phyloP scores from a whole-genome alignment of 345 rosid genomes.

The Salix koriyanagi region DNA sequence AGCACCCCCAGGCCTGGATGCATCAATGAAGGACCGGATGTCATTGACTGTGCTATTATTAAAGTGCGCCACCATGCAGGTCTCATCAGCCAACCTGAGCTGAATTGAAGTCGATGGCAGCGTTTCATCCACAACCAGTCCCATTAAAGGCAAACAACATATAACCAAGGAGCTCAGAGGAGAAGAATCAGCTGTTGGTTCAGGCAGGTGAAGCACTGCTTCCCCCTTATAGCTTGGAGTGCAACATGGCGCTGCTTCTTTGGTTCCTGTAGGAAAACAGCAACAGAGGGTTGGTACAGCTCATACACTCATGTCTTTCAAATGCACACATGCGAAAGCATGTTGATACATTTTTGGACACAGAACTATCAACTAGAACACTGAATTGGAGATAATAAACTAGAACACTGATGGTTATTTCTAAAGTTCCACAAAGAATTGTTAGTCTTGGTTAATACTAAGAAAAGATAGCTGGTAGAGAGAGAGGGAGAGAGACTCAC shows the following conservation, averaged over 20 bases:
- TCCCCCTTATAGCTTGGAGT: constrained; percentile 85
- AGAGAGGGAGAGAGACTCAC: constrained; percentile 39
- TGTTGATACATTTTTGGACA: background rate
- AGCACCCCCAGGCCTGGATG: constrained; percentile 56
- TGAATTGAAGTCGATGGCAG: constrained; percentile 77
- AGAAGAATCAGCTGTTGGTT: constrained; percentile 17
- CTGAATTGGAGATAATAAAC: background rate
- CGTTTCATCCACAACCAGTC: constrained; percentile 53
- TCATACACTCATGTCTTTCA: too few relatives aligned
- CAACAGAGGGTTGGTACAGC: background rate
- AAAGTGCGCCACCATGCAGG: constrained; percentile 62
- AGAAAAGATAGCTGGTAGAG: background rate
- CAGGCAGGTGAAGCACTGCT: constrained; percentile 42
- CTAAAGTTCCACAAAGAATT: background rate
- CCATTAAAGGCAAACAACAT: constrained; percentile 20
- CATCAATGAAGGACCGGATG: constrained; percentile 54
- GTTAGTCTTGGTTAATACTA: background rate
- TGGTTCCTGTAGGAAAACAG: constrained; percentile 49
- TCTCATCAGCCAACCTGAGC: constrained; percentile 81
- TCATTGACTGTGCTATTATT: constrained; percentile 58
- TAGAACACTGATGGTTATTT: background rate
- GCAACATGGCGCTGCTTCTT: constrained; percentile 54
- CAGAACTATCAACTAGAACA: background rate
- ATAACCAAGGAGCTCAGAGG: constrained; percentile 16
- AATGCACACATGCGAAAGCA: background rate